Evolutionary conservation across 208 protist genomes (phyloP), one percentile per base, ranked within the genome.

Genomic region (Endotrypanum monterogeii): DNA sequence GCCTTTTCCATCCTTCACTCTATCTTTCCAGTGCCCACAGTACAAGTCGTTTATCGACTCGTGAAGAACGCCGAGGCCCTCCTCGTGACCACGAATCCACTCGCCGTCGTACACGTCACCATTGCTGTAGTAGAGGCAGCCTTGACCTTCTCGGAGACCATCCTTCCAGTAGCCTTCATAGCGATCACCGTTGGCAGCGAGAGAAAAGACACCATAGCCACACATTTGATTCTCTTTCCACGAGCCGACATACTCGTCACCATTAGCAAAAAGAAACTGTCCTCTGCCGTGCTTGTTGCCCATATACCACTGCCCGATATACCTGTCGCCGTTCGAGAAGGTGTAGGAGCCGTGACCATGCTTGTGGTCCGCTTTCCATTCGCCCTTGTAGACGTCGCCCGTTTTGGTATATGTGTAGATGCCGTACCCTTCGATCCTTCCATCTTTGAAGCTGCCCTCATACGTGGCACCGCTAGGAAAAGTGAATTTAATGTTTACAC

Each of bases 261-360:
- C 89, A 55, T 81, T 83, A 11, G 71, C 71, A 60, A 90, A 94
- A 4, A 51, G 50, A 73, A 89, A 90, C 18, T 55, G 82, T 7
- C 86, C 86, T 61, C 87, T 84, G n/a, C 84, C 83, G 32, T 91
- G 82, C 60, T 89, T 95, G 54, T 92, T 89, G n/a, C 88, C 87
- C 61, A 84, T 78, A 61, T 78, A 83, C 90, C 90, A 94, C 73
- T 87, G 70, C 1, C 90, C 90, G 18, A 90, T 67, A 65, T 92
- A 94, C 37, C 48, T 56, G 67, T 94, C 90, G 20, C 84, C 82
- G 41, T 79, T 84, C 12, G 79, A 80, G 70, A 90, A 95, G 20
- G 48, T 79, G 79, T 92, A 95, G 4, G 67, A 80, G 69, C 90
- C 90, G 44, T 89, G 76, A 0, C 90, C 90, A 66, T 95, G 83